Conservation (phyloP, 805 yeast genomes). For the Metschnikowia colocasiae region DNA sequence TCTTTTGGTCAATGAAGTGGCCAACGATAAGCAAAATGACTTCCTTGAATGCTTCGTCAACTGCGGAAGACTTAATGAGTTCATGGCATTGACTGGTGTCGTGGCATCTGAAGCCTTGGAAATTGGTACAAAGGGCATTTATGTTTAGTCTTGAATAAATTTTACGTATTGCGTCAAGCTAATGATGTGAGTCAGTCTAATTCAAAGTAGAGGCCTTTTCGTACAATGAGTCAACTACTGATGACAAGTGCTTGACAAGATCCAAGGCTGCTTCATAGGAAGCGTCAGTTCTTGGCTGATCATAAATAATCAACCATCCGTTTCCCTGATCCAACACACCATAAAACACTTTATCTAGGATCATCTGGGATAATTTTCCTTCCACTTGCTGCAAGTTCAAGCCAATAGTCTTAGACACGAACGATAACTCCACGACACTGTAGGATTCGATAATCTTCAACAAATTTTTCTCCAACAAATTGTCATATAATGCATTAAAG, state of each 20-base stretch:
- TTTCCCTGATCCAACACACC: constrained; percentile 98
- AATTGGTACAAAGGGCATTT: constrained; percentile 45
- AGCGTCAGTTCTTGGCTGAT: constrained; percentile 82
- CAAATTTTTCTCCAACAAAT: constrained; percentile 86
- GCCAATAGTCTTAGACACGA: constrained; percentile 83
- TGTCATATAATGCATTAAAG: constrained; percentile 88
- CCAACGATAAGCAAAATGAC: constrained; percentile 57
- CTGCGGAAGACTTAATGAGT: constrained; percentile 54
- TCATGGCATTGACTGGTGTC: constrained; percentile 50
- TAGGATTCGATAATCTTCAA: constrained; percentile 94
- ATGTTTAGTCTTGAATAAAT: constrained; percentile 14
- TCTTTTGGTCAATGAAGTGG: constrained; percentile 57
- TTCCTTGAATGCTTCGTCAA: constrained; percentile 58
- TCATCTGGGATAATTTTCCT: constrained; percentile 94
- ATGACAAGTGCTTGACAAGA: constrained; percentile 80
- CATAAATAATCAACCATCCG: constrained; percentile 93
- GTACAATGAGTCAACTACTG: constrained; percentile 83
- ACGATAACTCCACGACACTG: constrained; percentile 90
- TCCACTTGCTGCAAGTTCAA: constrained; percentile 85
- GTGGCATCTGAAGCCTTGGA: constrained; percentile 51
- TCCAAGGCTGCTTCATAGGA: constrained; percentile 86
- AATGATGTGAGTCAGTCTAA: constrained; percentile 25
- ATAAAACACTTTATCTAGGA: constrained; percentile 87
- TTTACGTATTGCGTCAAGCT: background rate
- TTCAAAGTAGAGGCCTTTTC: constrained; percentile 89